These are phyloP conservation scores for Penstemon barbatus DNA, from an alignment of 257 asterid species.

Conservation along the genomic window DNA sequence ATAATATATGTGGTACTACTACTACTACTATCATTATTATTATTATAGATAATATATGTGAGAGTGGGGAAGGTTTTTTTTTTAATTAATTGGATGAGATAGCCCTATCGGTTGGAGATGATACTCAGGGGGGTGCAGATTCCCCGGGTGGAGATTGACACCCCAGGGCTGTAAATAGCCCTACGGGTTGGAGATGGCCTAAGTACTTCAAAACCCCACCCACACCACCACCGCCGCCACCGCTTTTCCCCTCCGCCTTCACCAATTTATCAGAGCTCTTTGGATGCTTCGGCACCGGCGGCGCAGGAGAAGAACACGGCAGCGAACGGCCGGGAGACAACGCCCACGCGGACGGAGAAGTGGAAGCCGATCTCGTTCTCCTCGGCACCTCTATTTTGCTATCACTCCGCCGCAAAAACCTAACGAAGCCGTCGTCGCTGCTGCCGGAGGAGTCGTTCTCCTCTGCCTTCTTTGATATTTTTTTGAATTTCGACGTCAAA, in stretches of 20 bases:
- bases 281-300: conserved; percentile 38
- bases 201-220: conserved; percentile 56
- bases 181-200: too few species aligned
- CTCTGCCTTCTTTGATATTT: conserved; percentile 32
- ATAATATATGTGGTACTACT: too few species aligned
- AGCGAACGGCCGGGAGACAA: conserved; percentile 61
- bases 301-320: conserved; percentile 31
- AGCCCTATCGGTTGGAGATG: too few species aligned
- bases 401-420: conserved; percentile 34
- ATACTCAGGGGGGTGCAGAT: too few species aligned
- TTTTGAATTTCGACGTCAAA: conserved; percentile 14
- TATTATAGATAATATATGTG: too few species aligned
- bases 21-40: too few species aligned
- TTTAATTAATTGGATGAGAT: too few species aligned
- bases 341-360: conserved; percentile 91
- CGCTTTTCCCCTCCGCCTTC: conserved; percentile 38
- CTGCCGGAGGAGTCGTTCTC: conserved; percentile 14
- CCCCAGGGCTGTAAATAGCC: too few species aligned
- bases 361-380: conserved; percentile 44
- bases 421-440: conserved; percentile 31
- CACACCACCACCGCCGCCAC: conserved; percentile 31
- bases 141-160: too few species aligned
- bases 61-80: too few species aligned
- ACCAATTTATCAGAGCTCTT: conserved; percentile 29
- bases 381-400: conserved; percentile 43